Percentiles rank a stretch among this genome's conserved stretches.
Evolutionary conservation across 2,329 filamentous ascomycete species (phyloP).

Genomic region (Furcasterigmium furcatum): DNA sequence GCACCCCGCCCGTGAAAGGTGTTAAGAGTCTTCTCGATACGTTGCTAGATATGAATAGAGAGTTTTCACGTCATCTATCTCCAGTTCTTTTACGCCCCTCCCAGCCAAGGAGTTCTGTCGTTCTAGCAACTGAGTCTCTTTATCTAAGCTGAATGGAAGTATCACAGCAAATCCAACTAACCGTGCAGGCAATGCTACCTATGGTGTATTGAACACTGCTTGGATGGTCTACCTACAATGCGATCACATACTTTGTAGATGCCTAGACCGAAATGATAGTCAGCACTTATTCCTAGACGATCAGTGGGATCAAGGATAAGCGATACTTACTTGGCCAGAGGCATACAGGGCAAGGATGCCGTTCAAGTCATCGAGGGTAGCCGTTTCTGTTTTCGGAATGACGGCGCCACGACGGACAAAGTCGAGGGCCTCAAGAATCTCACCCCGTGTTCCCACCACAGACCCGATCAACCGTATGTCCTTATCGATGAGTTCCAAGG

Average conservation of each 20-base stretch:
- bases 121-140: too few relatives aligned
- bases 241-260: background rate
- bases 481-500: constrained; percentile 27
- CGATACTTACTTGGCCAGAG: background rate
- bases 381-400: background rate
- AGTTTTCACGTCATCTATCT: too few relatives aligned
- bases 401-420: constrained; percentile 22
- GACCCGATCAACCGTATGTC: constrained; percentile 31
- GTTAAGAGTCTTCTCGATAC: too few relatives aligned
- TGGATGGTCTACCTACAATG: too few relatives aligned
- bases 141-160: too few relatives aligned
- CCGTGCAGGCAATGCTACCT: too few relatives aligned
- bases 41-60: too few relatives aligned
- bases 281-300: background rate
- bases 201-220: too few relatives aligned
- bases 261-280: background rate
- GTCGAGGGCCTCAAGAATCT: constrained; percentile 35
- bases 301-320: background rate
- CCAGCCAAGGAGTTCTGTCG: too few relatives aligned
- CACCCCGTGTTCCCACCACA: constrained; percentile 29
- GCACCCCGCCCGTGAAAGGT: too few relatives aligned
- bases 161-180: too few relatives aligned
- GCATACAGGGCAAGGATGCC: background rate
- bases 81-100: too few relatives aligned
- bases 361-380: background rate